Conservation (phyloP, 2,329 filamentous ascomycete genomes). For the Colletotrichum tropicale region DNA sequence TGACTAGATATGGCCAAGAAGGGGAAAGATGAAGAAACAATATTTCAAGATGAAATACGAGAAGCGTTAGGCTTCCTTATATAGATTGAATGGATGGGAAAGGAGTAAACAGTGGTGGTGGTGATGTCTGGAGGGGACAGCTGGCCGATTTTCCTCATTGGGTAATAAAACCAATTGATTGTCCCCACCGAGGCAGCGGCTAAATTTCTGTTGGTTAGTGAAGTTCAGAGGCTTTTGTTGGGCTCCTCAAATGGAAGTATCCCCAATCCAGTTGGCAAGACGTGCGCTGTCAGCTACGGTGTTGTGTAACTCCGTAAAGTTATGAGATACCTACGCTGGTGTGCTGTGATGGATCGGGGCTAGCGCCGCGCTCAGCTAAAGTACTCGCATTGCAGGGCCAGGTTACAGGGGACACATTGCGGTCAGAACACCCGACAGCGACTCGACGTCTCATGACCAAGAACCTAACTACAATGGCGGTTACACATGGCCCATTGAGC, state of each 20-base stretch:
- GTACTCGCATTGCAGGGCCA: not conserved
- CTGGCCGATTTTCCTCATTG: not conserved
- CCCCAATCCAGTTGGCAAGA: not conserved
- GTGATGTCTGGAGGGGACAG: not conserved
- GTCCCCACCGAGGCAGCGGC: not conserved
- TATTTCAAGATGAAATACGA: not conserved
- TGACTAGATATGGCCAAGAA: fast-evolving
- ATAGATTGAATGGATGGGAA: not conserved
- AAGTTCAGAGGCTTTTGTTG: not conserved
- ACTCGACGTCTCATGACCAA: not conserved
- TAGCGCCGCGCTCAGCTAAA: not conserved
- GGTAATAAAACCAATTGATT: not conserved
- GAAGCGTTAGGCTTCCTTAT: not conserved
- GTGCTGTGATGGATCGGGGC: not conserved
- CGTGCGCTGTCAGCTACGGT: fast-evolving
- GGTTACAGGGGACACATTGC: not conserved
- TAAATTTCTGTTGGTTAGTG: not conserved
- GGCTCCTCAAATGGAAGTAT: not conserved
- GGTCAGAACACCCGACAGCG: not conserved
- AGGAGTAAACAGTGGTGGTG: not conserved
- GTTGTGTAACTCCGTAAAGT: not conserved
- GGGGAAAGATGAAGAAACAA: not conserved
- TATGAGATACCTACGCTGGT: not conserved
- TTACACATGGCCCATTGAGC: fast-evolving
- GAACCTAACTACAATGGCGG: not conserved